phyloP scores from a whole-genome alignment of 495 filamentous ascomycete species.

The Mytilinidion resinicola region DNA sequence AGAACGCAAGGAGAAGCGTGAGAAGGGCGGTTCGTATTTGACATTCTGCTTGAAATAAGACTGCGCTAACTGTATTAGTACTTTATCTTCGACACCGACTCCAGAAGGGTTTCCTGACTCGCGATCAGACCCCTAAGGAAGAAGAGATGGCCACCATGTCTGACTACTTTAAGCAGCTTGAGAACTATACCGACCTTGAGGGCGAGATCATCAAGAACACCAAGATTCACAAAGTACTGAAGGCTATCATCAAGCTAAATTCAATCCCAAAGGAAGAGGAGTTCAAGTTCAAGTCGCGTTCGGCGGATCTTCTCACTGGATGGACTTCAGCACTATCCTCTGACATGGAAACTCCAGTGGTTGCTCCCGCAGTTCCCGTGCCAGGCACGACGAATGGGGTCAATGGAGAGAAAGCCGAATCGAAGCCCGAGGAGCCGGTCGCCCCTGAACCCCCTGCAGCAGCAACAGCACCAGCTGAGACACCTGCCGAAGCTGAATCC shows the following conservation, averaged over 20 bases:
- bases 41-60: too few species aligned
- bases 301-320: constrained; percentile 62
- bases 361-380: neutral
- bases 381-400: constrained; percentile 45
- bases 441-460: neutral
- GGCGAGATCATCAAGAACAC: constrained; percentile 75
- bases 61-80: constrained; percentile 42
- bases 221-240: constrained; percentile 93
- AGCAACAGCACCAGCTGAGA: neutral
- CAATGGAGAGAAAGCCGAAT: constrained; percentile 39
- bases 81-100: constrained; percentile 83
- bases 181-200: constrained; percentile 71
- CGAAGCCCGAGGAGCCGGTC: constrained; percentile 45
- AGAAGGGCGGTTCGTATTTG: constrained; percentile 48
- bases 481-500: constrained; percentile 2
- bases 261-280: constrained; percentile 79
- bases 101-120: constrained; percentile 81
- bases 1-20: constrained; percentile 51
- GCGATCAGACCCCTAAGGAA: constrained; percentile 72
- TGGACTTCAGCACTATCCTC: constrained; percentile 76
- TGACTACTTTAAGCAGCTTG: constrained; percentile 70
- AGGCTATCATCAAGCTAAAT: constrained; percentile 76
- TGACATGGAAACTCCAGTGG: constrained; percentile 37
- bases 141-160: constrained; percentile 83
- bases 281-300: constrained; percentile 74